Conservation (phyloP, 2,329 filamentous ascomycete genomes). For the Fusarium torreyae region DNA sequence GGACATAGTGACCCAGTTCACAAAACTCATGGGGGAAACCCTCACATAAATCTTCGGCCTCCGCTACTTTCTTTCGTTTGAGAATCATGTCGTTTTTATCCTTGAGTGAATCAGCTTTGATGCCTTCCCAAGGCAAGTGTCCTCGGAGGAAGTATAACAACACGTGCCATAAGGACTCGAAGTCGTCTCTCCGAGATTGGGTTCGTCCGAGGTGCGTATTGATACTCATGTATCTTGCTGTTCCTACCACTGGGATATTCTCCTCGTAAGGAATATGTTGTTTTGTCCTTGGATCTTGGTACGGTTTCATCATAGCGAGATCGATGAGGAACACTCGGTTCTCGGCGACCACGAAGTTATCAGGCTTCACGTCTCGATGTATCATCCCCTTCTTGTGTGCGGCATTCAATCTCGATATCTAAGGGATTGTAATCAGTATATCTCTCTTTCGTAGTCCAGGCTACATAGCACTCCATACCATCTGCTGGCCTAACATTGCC, state of each 20-base stretch:
- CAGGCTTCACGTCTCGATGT: constrained; percentile 6
- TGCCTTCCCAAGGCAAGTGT: constrained; percentile 17
- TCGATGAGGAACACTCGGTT: constrained; percentile 99
- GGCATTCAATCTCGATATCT: not conserved
- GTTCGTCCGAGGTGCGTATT: constrained; percentile 15
- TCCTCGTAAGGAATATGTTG: constrained; percentile 63
- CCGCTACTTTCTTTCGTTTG: constrained; percentile 13
- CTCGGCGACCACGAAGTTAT: constrained; percentile 77
- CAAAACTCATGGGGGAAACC: constrained; percentile 13
- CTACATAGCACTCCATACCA: no score
- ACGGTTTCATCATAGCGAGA: constrained; percentile 98
- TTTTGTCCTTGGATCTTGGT: constrained; percentile 98
- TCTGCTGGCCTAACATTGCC: no score
- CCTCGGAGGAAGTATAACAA: constrained; percentile 14
- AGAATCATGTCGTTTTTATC: constrained; percentile 13
- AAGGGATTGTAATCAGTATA: not conserved
- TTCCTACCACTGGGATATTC: constrained; percentile 2
- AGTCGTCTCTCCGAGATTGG: constrained; percentile 12
- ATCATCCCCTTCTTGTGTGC: not conserved
- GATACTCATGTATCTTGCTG: constrained; percentile 14
- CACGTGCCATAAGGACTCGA: constrained; percentile 8
- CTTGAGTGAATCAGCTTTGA: constrained; percentile 1
- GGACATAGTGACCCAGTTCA: no score
- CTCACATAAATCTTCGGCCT: constrained; percentile 4
- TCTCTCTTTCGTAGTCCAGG: no score